Percentiles rank a stretch among this genome's conserved stretches.
phyloP scores from a whole-genome alignment of 2,329 filamentous ascomycete genomes.

The Cladorrhinum sp. region DNA sequence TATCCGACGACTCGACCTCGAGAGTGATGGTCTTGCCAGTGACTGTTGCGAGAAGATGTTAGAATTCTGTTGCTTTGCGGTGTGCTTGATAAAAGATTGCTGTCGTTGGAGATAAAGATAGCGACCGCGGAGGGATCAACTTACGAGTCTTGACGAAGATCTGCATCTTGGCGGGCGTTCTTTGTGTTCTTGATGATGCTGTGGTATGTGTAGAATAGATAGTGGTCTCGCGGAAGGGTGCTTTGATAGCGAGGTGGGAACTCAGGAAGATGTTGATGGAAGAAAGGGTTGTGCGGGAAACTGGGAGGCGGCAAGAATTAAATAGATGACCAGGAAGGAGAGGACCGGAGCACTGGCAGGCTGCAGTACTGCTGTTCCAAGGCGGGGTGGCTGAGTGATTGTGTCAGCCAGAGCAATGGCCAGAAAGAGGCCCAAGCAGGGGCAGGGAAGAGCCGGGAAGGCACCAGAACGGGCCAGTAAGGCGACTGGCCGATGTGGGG shows the following conservation, averaged over 20 bases:
- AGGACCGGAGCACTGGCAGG: constrained; percentile 22
- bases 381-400: constrained; percentile 28
- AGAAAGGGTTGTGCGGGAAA: constrained; percentile 28
- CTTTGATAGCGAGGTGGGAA: constrained; percentile 15
- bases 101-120: constrained; percentile 33
- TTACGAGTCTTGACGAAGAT: constrained; percentile 97
- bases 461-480: constrained; percentile 26
- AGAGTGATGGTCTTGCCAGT: constrained; percentile 88
- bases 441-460: constrained; percentile 27
- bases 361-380: constrained; percentile 26
- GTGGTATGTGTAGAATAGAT: constrained; percentile 1
- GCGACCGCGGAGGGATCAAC: constrained; percentile 42
- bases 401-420: constrained; percentile 26
- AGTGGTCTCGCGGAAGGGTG: not conserved
- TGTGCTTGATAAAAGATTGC: constrained; percentile 32
- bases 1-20: constrained; percentile 74
- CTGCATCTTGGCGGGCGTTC: constrained; percentile 63
- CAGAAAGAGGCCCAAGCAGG: constrained; percentile 13
- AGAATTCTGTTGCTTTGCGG: constrained; percentile 42
- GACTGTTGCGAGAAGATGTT: constrained; percentile 40
- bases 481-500: constrained; percentile 11
- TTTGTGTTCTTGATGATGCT: constrained; percentile 5
- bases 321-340: constrained; percentile 28
- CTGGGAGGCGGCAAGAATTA: constrained; percentile 24
- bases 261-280: constrained; percentile 19